Evolutionary conservation across 2,329 filamentous ascomycete species (phyloP).

Genomic region (Calonectria pauciramosa): DNA sequence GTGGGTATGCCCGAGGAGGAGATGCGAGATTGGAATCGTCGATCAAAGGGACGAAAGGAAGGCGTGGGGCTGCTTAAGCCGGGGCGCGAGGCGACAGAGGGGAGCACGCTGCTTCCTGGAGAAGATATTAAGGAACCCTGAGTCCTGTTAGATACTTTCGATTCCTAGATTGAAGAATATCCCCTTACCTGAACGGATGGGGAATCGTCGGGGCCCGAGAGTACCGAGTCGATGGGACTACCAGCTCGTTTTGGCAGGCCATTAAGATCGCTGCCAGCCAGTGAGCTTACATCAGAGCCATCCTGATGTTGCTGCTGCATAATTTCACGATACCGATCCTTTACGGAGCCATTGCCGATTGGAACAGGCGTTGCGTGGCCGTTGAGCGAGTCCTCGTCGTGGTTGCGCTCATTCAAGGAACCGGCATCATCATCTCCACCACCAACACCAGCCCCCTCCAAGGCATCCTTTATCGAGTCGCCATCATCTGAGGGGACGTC

Average conservation of each 20-base stretch:
- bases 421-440: slow-evolving; percentile 33
- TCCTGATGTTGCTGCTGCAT: slow-evolving; percentile 59
- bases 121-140: slow-evolving; percentile 75
- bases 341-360: slow-evolving; percentile 46
- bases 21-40: slow-evolving; percentile 91
- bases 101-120: slow-evolving; percentile 80
- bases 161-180: background rate
- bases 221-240: slow-evolving; percentile 77
- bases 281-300: slow-evolving; percentile 66
- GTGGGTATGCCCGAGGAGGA: slow-evolving; percentile 67
- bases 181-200: slow-evolving; percentile 81
- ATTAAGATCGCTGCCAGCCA: slow-evolving; percentile 62
- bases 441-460: slow-evolving; percentile 34
- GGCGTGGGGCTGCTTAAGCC: slow-evolving; percentile 79
- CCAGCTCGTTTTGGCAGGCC: slow-evolving; percentile 67
- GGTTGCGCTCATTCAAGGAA: slow-evolving; percentile 22
- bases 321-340: slow-evolving; percentile 61
- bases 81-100: slow-evolving; percentile 76
- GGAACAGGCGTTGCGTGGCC: slow-evolving; percentile 35
- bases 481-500: slow-evolving; percentile 58
- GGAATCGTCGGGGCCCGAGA: slow-evolving; percentile 85
- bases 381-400: slow-evolving; percentile 33
- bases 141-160: slow-evolving; percentile 44
- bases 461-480: slow-evolving; percentile 51
- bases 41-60: slow-evolving; percentile 92